Evolutionary conservation across 441 rosid genomes (phyloP).

Genomic region (Lepidium campestre): DNA sequence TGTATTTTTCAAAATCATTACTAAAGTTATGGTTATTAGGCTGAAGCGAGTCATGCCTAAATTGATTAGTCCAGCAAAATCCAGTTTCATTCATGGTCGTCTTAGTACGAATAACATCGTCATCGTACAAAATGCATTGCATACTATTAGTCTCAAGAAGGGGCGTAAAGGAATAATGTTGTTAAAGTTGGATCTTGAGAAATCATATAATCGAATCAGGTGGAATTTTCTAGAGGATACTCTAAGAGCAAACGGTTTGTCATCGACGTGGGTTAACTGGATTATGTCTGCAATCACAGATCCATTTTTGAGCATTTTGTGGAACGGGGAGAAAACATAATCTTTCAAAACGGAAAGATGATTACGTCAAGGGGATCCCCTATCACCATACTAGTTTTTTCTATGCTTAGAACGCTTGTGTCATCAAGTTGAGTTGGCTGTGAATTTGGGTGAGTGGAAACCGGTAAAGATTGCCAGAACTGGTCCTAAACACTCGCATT

Average conservation of each 20-base stretch:
- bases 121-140: neutral
- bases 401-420: neutral
- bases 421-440: neutral
- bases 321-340: neutral
- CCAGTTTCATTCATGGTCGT: neutral
- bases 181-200: neutral
- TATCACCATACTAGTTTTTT: neutral
- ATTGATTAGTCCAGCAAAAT: neutral
- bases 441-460: neutral
- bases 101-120: neutral
- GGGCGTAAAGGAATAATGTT: neutral
- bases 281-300: neutral
- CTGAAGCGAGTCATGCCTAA: neutral
- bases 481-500: neutral
- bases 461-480: neutral
- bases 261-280: neutral
- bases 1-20: neutral
- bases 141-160: neutral
- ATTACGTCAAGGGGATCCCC: neutral
- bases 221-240: neutral
- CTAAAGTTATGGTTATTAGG: neutral
- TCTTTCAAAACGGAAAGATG: neutral
- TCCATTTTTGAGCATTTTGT: neutral
- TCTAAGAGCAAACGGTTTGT: accelerated
- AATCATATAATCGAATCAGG: neutral